A percentile compares a stretch with the other conserved stretches of the same genome.
These are phyloP conservation scores for Penicillium sumatraense DNA, from an alignment of 2,329 filamentous ascomycete species.

Conservation along the genomic window DNA sequence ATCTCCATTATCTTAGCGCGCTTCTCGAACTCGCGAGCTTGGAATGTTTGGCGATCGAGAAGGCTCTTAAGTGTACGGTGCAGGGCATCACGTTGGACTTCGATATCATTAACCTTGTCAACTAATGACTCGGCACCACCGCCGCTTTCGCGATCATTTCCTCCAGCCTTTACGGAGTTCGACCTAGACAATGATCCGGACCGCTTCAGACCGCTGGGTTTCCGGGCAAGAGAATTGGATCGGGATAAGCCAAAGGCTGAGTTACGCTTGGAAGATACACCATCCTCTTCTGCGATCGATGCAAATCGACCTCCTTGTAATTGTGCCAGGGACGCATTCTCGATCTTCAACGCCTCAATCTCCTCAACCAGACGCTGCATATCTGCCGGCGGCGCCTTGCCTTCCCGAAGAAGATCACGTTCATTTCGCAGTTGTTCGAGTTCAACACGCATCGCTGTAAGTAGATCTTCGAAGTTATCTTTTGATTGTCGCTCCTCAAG, in stretches of 20 bases:
- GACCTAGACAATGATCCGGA: conserved; percentile 64
- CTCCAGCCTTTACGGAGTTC: conserved; percentile 47
- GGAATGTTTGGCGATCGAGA: conserved; percentile 81
- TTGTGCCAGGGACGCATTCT: conserved; percentile 53
- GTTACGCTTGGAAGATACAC: conserved; percentile 48
- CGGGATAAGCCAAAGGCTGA: conserved; percentile 60
- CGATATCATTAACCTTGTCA: conserved; percentile 87
- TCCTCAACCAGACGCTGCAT: conserved; percentile 83
- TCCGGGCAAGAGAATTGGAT: conserved; percentile 70
- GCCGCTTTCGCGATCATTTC: conserved; percentile 63
- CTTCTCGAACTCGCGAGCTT: conserved; percentile 82
- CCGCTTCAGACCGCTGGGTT: conserved; percentile 44
- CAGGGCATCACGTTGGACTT: conserved; percentile 89
- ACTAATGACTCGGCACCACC: conserved; percentile 73
- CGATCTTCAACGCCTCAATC: conserved; percentile 66
- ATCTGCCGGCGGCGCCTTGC: conserved; percentile 71
- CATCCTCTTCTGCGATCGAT: conserved; percentile 65
- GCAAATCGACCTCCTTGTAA: conserved; percentile 57
- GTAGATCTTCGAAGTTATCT: conserved; percentile 89
- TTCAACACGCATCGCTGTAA: conserved; percentile 81
- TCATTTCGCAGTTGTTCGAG: conserved; percentile 83
- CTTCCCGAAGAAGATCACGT: conserved; percentile 80
- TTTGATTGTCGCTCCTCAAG: conserved; percentile 85
- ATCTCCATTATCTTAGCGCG: conserved; percentile 75
- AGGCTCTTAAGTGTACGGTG: conserved; percentile 85